These are phyloP conservation scores for Graphium sp. DNA, from an alignment of 2,329 filamentous ascomycete species.

Conservation along the genomic window DNA sequence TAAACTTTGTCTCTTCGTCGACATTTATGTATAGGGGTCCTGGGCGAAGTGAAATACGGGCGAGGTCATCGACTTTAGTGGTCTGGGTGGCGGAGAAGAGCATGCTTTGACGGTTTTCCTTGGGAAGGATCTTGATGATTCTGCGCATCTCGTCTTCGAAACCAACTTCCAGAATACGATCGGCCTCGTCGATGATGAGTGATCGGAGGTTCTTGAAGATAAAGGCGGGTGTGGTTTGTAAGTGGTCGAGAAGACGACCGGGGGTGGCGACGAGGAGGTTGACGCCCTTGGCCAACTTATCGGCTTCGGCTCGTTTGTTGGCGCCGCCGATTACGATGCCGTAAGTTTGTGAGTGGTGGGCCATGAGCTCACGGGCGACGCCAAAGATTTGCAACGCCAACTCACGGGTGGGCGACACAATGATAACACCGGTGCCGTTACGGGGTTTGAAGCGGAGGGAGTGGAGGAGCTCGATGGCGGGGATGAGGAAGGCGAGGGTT, in stretches of 20 bases:
- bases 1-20: slow-evolving; percentile 74
- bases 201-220: slow-evolving; percentile 85
- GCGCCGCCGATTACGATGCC: slow-evolving; percentile 94
- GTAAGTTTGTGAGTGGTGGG: slow-evolving; percentile 82
- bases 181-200: slow-evolving; percentile 89
- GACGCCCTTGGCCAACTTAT: slow-evolving; percentile 87
- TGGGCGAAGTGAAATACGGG: slow-evolving; percentile 77
- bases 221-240: slow-evolving; percentile 75
- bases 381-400: slow-evolving; percentile 92
- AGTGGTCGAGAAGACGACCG: slow-evolving; percentile 79
- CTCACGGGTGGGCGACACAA: slow-evolving; percentile 87
- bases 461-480: slow-evolving; percentile 82
- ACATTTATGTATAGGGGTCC: slow-evolving; percentile 96
- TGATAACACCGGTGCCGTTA: slow-evolving; percentile 82
- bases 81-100: slow-evolving; percentile 98
- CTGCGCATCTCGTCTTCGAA: slow-evolving; percentile 98
- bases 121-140: slow-evolving; percentile 86
- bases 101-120: slow-evolving; percentile 81
- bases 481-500: slow-evolving; percentile 86
- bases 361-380: slow-evolving; percentile 84
- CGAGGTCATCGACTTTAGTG: slow-evolving; percentile 94
- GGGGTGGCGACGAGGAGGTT: slow-evolving; percentile 92
- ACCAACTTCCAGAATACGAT: slow-evolving; percentile 89
- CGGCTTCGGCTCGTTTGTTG: slow-evolving; percentile 76
- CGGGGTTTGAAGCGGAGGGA: slow-evolving; percentile 86